A percentile compares a stretch with the other conserved stretches of the same genome.
Conservation (phyloP, 2,329 filamentous ascomycete species). For the Fusarium penzigii region DNA sequence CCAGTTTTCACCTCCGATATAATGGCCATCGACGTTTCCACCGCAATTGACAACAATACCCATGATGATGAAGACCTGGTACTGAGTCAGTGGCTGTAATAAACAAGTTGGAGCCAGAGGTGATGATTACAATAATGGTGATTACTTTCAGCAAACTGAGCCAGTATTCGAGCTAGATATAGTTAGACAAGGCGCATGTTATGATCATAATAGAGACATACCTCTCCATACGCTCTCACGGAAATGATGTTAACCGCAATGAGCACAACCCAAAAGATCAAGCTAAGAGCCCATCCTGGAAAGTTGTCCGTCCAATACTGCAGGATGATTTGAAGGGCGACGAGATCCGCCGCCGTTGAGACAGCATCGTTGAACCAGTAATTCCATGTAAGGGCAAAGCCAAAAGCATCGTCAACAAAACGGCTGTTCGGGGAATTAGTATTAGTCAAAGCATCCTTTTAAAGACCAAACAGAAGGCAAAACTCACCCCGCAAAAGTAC, state of each 20-base stretch:
- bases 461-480: conserved; percentile 44
- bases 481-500: conserved; percentile 50
- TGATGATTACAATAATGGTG: conserved; percentile 45
- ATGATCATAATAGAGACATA: conserved; percentile 4
- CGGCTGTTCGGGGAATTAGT: conserved; percentile 26
- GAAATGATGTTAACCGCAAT: conserved; percentile 43
- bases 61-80: conserved; percentile 59
- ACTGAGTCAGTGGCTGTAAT: background rate
- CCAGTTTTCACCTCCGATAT: conserved; percentile 62
- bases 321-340: conserved; percentile 53
- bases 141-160: conserved; percentile 56
- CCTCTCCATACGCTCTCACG: conserved; percentile 38
- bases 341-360: conserved; percentile 56
- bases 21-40: conserved; percentile 52
- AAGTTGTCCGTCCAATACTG: conserved; percentile 64
- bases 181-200: conserved; percentile 5
- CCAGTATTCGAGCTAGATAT: conserved; percentile 53
- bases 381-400: conserved; percentile 58
- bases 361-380: conserved; percentile 68
- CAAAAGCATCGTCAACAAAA: conserved; percentile 55
- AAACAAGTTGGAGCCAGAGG: rapidly evolving
- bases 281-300: conserved; percentile 62
- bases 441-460: no score
- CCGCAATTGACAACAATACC: conserved; percentile 57
- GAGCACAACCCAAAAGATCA: conserved; percentile 61